Evolutionary conservation across 2,329 filamentous ascomycete species (phyloP), one percentile per base, ranked within the genome.

Genomic region (Aureobasidium subglaciale): DNA sequence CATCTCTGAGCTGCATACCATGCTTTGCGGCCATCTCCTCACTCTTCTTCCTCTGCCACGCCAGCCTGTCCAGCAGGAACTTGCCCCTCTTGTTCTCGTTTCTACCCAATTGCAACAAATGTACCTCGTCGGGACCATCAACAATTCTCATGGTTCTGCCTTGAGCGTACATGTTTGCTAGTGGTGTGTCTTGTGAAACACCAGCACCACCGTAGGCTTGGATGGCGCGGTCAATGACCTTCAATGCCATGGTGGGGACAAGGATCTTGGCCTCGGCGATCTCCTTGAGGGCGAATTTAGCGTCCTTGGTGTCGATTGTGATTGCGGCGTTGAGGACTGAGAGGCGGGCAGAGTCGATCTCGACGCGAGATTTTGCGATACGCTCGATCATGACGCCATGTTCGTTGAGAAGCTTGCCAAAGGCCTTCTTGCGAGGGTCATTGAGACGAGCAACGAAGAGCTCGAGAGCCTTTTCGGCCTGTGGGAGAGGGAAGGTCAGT

Each of bases 91-190:
- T 86, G 70, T 90, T 91, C 78, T 93, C 88, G 63, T 90, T 90
- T 63, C 80, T 78, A 15, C 88, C 88, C 75, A 93, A 77, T 74
- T 93, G 88, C 69, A 88, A 77, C 62, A 91, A 73, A 71, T 95
- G 93, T 59, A 97, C 93, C 82, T 99, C 93, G 73, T 99, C 93
- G 0, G 93, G 93, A 0, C 93, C 93, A 72, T 99, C 93, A 0
- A 68, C 67, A 46, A 69, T 67, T 22, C 65, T 38, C 63, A 69
- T 69, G 35, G 67, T 68, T 25, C 67, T 60, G 32, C 64, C 65
- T 32, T 69, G 65, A 13, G 68, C 67, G 60, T 64, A 70, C 67
- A 70, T 66, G 68, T 78, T 80, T 11, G 90, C 91, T 61, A 99
- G 77, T 18, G 93, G 93, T 1, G 93, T 97, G 68, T 99, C 93